phyloP scores from a whole-genome alignment of 1,139 yeast species.

The Protomyces gravidus region DNA sequence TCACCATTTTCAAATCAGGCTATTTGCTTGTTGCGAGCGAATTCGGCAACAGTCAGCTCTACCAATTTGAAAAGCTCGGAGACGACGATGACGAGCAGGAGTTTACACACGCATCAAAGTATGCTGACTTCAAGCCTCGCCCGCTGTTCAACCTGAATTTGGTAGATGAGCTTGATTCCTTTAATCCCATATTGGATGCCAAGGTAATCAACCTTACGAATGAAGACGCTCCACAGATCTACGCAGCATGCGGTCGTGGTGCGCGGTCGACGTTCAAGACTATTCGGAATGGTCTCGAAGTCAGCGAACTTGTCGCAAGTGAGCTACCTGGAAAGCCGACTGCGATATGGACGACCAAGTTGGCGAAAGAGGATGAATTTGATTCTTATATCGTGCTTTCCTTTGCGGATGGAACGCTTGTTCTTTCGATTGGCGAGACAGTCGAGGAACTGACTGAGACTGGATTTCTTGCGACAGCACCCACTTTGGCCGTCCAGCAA shows the following conservation, averaged over 20 bases:
- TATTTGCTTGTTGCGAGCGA: conserved; percentile 66
- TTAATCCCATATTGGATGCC: conserved; percentile 59
- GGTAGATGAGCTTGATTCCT: conserved; percentile 51
- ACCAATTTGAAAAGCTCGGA: conserved; percentile 76
- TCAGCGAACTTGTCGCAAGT: conserved; percentile 62
- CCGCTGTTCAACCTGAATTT: conserved; percentile 56
- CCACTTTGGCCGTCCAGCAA: conserved; percentile 67
- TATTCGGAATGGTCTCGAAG: conserved; percentile 57
- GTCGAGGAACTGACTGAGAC: conserved; percentile 73
- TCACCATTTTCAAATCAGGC: conserved; percentile 69
- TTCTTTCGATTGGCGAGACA: conserved; percentile 70
- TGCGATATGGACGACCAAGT: conserved; percentile 58
- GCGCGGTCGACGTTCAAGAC: conserved; percentile 50
- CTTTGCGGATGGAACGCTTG: conserved; percentile 64
- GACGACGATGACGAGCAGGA: conserved; percentile 46
- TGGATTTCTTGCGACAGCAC: conserved; percentile 52
- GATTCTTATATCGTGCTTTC: conserved; percentile 68
- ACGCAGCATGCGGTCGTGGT: conserved; percentile 44
- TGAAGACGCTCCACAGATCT: conserved; percentile 43
- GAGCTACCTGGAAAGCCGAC: conserved; percentile 66
- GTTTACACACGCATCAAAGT: conserved; percentile 40
- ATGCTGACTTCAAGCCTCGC: conserved; percentile 39
- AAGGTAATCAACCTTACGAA: conserved; percentile 42
- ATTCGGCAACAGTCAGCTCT: conserved; percentile 58
- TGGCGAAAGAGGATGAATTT: conserved; percentile 45